Base-by-base conservation (phyloP, 805 yeast genomes). In the Schizosaccharomyces osmophilus region DNA sequence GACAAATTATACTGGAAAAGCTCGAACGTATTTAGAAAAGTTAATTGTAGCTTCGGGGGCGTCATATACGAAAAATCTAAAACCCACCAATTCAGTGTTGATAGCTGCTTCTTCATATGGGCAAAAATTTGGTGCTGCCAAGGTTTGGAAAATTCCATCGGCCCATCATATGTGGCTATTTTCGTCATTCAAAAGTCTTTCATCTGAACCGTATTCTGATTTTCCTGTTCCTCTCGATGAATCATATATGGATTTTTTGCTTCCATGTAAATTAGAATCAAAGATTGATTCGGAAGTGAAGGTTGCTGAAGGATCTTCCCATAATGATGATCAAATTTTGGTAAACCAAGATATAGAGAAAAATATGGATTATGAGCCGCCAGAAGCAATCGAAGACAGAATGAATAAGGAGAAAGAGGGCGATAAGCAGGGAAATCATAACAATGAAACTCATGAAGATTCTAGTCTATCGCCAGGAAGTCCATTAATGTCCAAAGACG, bases 131-230 rank as follows among this genome's bases (percentile, higher is more conserved):
- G 78, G 77, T 11, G 87, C 88, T 19, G 94, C 93, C 0, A 68
- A 74, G 43, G 76, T 77, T 64, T 88, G 96, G 95, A 60, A 60
- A 8, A 72, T 86, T 26, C 75, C 76, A 39, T 74, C 84, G 1
- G 82, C 86, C 0, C 88, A 85, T 67, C 95, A 87, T 70, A 68
- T 82, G 15, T 90, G 98, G 98, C 71, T 90, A 15, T 97, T 90
- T 68, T 89, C 85, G 62, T 78, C 87, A 54, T 90, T 77, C 64
- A 73, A 78, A 17, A 22, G 3, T 8, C 19, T 24, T 17, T 51
- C 57, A 1, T 5, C 39, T 24, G n/a, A 45, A 17, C 26, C 51
- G 3, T 45, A 19, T 17, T 6, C 22, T n/a, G 51, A 45, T 45
- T 45, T 45, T n/a, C 51, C 51, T 11, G 51, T 45, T n/a, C 51